Evolutionary conservation across 495 filamentous ascomycete genomes (phyloP), one percentile per base, ranked within the genome.

Genomic region (Penicillium bialowiezense): DNA sequence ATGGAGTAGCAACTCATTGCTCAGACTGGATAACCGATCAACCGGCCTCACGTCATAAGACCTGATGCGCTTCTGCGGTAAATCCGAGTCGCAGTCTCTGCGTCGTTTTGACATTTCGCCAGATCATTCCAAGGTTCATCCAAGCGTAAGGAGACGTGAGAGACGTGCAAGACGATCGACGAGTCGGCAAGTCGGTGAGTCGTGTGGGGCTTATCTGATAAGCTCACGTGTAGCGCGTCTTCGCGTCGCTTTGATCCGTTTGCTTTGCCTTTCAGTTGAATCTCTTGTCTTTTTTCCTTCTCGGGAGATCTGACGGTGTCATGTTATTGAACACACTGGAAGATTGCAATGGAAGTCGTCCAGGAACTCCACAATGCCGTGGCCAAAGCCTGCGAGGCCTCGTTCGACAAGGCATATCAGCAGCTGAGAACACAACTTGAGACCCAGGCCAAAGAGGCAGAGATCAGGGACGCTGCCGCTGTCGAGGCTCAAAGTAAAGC

Each of bases 1-100:
- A 59, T 89, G 84, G 31, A 97, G 70, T 28, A 96, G 77, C 35
- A 97, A 77, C 62, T 98, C 93, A 67, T 96, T 86, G 44, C 90
- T 95, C 42, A 98, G 74, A 17, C 65, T 65, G 23, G 88, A 84
- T 6, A 87, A 43, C 41, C 63, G 69, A 59, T 86, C 56, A 9
- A 51, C 37, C 37, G 46, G 28, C 19, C 41, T 41, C 12, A n/a
- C 44, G 35, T 53, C 56, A 45, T 56, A 56, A 41, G 48, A 52
- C 24, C 77, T 69, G 13, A 17, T 15, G 23, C 45, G 45, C 36
- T 51, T 81, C 79, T 33, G 52, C 35, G 50, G 61, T 33, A 42
- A 33, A 46, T 44, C 37, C 7, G 36, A 36, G 0, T 34, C 19
- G 41, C 64, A 55, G 23, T 65, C 63, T 38, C 62, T 50, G 50